A percentile compares a stretch with the other conserved stretches of the same genome.
phyloP scores from a whole-genome alignment of 1,139 yeast genomes.

The Candida tetrigidarum region DNA sequence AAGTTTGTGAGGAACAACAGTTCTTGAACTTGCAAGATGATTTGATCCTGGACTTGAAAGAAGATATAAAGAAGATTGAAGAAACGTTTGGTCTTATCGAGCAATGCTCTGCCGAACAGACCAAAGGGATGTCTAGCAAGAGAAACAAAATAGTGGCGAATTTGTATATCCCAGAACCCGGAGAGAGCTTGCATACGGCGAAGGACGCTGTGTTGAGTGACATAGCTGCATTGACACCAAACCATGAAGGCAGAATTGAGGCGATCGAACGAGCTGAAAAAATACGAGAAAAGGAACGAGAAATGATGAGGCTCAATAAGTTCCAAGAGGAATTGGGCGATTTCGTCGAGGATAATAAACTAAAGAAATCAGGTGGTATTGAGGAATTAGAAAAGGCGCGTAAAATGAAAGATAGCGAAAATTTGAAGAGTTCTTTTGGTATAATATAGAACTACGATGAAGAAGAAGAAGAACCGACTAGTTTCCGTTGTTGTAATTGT shows the following conservation, averaged over 20 bases:
- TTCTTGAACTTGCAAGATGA: constrained; percentile 90
- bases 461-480: neutral
- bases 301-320: constrained; percentile 57
- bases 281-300: constrained; percentile 73
- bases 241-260: constrained; percentile 82
- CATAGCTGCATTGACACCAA: constrained; percentile 77
- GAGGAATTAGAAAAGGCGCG: constrained; percentile 81
- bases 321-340: constrained; percentile 89
- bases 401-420: constrained; percentile 67
- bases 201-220: constrained; percentile 83
- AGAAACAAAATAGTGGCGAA: constrained; percentile 44
- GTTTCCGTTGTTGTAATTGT: neutral
- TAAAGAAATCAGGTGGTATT: constrained; percentile 86
- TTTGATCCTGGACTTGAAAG: constrained; percentile 74
- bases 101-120: constrained; percentile 81
- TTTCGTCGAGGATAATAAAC: constrained; percentile 75
- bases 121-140: constrained; percentile 38
- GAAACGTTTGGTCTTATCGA: constrained; percentile 85
- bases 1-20: constrained; percentile 93
- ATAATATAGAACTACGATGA: constrained; percentile 20
- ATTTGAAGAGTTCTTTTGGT: constrained; percentile 54
- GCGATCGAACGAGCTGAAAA: constrained; percentile 91
- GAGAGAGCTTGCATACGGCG: constrained; percentile 62
- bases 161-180: constrained; percentile 63
- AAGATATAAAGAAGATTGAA: constrained; percentile 76